phyloP scores from a whole-genome alignment of 768 basidiomycete genomes.

The Dentipellis fragilis region DNA sequence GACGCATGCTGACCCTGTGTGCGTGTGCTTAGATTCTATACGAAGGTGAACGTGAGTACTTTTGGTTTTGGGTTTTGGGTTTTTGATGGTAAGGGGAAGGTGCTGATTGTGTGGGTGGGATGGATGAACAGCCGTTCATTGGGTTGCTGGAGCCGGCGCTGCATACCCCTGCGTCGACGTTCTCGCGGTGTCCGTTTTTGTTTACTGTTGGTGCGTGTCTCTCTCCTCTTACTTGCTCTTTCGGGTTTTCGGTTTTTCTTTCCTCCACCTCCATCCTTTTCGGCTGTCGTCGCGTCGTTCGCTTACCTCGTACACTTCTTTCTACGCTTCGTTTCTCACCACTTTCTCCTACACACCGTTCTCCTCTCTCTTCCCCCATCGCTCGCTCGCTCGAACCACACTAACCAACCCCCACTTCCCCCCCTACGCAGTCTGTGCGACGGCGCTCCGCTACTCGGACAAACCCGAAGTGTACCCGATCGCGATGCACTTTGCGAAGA shows the following conservation, averaged over 20 bases:
- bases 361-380: background rate
- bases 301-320: too few relatives aligned
- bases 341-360: too few relatives aligned
- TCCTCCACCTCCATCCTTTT: too few relatives aligned
- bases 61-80: background rate
- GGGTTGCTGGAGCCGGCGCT: conserved; percentile 74
- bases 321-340: too few relatives aligned
- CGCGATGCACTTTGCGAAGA: conserved; percentile 66
- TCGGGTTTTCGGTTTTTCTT: too few relatives aligned
- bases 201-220: conserved; percentile 75
- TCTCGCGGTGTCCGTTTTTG: conserved; percentile 79
- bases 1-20: background rate
- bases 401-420: too few relatives aligned
- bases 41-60: conserved; percentile 51
- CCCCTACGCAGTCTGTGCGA: conserved; percentile 58
- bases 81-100: background rate
- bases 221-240: background rate
- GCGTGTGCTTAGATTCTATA: conserved; percentile 47
- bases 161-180: conserved; percentile 76
- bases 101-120: conserved; percentile 39
- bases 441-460: conserved; percentile 73
- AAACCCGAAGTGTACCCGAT: conserved; percentile 62
- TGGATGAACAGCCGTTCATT: conserved; percentile 59
- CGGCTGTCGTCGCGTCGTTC: too few relatives aligned
- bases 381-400: background rate